Evolutionary conservation across 345 rosid species (phyloP).

Genomic region (Euclidium syriacum): DNA sequence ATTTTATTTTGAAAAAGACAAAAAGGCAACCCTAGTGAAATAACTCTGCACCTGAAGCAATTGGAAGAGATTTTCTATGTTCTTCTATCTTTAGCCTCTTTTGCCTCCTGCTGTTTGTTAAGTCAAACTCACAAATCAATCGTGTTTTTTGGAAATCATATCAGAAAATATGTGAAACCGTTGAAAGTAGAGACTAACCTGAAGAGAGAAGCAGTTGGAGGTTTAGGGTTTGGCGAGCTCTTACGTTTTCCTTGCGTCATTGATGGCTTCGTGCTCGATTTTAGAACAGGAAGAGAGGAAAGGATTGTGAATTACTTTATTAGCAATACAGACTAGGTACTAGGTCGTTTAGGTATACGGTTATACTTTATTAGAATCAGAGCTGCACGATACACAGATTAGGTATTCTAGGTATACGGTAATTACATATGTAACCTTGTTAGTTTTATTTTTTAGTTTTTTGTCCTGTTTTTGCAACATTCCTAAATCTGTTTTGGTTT

Average conservation of each 20-base stretch:
- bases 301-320: too few relatives aligned
- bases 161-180: neutral
- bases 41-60: constrained; percentile 60
- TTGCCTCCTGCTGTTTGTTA: constrained; percentile 39
- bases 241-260: constrained; percentile 41
- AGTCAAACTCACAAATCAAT: neutral
- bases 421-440: too few relatives aligned
- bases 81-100: constrained; percentile 43
- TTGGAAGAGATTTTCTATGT: constrained; percentile 79
- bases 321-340: too few relatives aligned
- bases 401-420: too few relatives aligned
- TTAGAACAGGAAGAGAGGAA: too few relatives aligned
- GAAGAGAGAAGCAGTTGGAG: constrained; percentile 25
- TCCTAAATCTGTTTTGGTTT: too few relatives aligned
- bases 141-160: neutral
- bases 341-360: too few relatives aligned
- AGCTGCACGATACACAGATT: too few relatives aligned
- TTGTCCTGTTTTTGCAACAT: too few relatives aligned
- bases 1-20: too few relatives aligned
- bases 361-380: too few relatives aligned
- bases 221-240: constrained; percentile 24
- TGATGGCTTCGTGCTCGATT: constrained; percentile 56
- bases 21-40: neutral
- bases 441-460: too few relatives aligned
- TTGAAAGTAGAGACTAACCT: constrained; percentile 27